These are phyloP conservation scores for Haberlea rhodopensis DNA, from an alignment of 257 asterid species.

Conservation along the genomic window DNA sequence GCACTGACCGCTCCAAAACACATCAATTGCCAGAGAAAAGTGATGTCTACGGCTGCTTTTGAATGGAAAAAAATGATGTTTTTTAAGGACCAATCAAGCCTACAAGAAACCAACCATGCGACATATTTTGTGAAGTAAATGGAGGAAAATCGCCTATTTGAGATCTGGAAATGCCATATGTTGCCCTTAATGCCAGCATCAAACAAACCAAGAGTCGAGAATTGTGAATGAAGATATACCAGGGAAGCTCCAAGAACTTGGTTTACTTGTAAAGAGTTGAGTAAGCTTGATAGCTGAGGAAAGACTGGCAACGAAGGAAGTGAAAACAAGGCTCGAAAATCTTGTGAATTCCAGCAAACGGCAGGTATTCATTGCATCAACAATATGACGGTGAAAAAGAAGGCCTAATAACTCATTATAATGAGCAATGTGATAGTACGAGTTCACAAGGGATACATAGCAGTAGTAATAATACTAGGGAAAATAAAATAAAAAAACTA, in stretches of 20 bases:
- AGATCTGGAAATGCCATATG: too few relatives aligned
- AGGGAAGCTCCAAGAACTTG: neutral
- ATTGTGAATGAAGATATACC: neutral
- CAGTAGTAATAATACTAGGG: neutral
- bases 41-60: too few relatives aligned
- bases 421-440: neutral
- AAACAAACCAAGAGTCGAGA: too few relatives aligned
- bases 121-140: neutral
- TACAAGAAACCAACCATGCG: neutral
- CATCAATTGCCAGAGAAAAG: too few relatives aligned
- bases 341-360: neutral
- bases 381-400: neutral
- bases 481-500: neutral
- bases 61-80: too few relatives aligned
- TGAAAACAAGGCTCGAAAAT: neutral
- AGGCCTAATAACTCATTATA: neutral
- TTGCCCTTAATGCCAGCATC: too few relatives aligned
- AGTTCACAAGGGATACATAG: neutral
- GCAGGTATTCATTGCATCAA: neutral
- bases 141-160: neutral
- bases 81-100: neutral
- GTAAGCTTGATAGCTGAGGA: neutral
- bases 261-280: neutral
- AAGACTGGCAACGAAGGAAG: neutral
- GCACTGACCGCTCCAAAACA: too few relatives aligned